phyloP scores from a whole-genome alignment of 768 basidiomycete genomes.

The Podaxis rugospora region DNA sequence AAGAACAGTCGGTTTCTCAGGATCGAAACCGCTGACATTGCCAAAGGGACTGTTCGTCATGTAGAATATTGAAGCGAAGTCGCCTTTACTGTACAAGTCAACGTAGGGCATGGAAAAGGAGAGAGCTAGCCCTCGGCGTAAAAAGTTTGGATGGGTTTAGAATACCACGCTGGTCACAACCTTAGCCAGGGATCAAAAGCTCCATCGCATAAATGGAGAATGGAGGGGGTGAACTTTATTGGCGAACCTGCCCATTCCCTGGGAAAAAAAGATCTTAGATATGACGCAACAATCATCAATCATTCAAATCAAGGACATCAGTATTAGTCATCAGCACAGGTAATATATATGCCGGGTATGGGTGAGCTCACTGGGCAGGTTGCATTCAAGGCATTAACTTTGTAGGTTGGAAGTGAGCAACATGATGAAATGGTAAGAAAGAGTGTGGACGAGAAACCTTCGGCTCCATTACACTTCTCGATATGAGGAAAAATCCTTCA shows the following conservation, averaged over 20 bases:
- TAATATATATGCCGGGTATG: background rate
- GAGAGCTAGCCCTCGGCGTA: slow-evolving; percentile 13
- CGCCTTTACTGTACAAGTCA: slow-evolving; percentile 55
- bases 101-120: slow-evolving; percentile 56
- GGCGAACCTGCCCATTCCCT: background rate
- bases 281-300: background rate
- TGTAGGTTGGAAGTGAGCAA: background rate
- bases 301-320: background rate
- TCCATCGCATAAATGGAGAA: slow-evolving; percentile 8
- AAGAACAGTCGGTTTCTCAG: slow-evolving; percentile 59
- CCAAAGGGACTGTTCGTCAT: slow-evolving; percentile 54
- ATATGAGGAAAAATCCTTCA: too few species aligned
- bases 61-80: slow-evolving; percentile 73
- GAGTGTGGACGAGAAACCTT: too few species aligned
- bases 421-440: too few species aligned
- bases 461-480: too few species aligned
- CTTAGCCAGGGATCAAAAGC: slow-evolving; percentile 3
- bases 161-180: background rate
- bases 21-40: slow-evolving; percentile 65
- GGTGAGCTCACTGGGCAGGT: background rate
- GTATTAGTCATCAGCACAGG: background rate
- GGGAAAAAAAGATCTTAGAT: slow-evolving; percentile 4
- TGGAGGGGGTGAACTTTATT: background rate
- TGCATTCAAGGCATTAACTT: background rate
- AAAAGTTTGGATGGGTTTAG: slow-evolving; percentile 6